phyloP scores from a whole-genome alignment of 148 eudicot genomes.

The Rhododendron mucronatum region DNA sequence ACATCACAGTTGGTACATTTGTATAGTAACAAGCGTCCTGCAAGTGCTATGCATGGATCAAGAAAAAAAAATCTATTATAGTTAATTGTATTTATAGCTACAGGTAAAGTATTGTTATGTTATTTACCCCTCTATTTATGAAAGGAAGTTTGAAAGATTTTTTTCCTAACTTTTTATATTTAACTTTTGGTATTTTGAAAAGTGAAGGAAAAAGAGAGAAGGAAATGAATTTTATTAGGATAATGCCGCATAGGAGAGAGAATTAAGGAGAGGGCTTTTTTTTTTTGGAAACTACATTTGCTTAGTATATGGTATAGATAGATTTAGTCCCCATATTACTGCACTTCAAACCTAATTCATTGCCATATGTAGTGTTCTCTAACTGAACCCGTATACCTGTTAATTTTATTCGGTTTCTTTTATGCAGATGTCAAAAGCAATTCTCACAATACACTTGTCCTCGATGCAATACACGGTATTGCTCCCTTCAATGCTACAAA shows the following conservation, averaged over 20 bases:
- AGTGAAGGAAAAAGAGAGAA: no score
- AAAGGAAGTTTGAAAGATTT: no score
- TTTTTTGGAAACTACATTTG: neutral
- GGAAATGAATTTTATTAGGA: no score
- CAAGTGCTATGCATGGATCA: no score
- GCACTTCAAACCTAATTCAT: neutral
- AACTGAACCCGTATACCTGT: neutral
- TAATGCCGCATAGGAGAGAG: no score
- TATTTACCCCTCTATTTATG: no score
- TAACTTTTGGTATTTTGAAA: no score
- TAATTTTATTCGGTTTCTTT: neutral
- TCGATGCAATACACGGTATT: constrained; percentile 82
- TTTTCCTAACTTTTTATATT: no score
- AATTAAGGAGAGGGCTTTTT: no score
- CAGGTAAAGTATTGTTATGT: no score
- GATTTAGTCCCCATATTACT: neutral
- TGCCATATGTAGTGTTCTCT: neutral
- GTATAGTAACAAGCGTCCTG: neutral
- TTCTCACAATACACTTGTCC: constrained; percentile 93
- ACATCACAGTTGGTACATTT: neutral
- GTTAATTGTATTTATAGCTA: no score
- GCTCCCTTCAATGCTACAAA: constrained; percentile 96
- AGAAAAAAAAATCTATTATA: no score
- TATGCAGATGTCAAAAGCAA: constrained; percentile 81
- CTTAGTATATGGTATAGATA: neutral